Conservation (phyloP, 1,284 basidiomycete genomes). For the Neonothopanus nambi region DNA sequence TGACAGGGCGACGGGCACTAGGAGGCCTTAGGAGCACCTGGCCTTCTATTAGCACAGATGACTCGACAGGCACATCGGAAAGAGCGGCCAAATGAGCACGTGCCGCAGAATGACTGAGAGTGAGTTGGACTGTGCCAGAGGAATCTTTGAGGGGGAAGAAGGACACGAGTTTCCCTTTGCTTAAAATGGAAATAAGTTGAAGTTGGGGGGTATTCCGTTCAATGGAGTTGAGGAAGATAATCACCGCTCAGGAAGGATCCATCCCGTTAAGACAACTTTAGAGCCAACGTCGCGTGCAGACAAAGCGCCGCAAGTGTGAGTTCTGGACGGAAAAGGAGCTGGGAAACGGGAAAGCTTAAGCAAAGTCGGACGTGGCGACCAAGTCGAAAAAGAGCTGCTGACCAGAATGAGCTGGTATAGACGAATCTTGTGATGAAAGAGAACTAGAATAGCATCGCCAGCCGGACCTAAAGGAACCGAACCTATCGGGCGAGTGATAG, state of each 20-base stretch:
- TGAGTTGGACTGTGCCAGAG: conserved; percentile 76
- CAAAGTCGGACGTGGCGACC: conserved; percentile 1
- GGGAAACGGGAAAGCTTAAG: conserved; percentile 19
- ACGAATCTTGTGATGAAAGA: conserved; percentile 23
- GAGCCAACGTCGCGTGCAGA: conserved; percentile 53
- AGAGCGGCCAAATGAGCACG: conserved; percentile 45
- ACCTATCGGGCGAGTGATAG: conserved; percentile 3
- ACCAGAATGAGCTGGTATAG: conserved; percentile 25
- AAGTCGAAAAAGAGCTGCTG: conserved; percentile 18
- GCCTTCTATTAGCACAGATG: conserved; percentile 74
- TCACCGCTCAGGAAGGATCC: conserved; percentile 75
- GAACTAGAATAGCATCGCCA: conserved; percentile 17
- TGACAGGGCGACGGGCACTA: conserved; percentile 56
- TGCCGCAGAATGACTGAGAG: conserved; percentile 48
- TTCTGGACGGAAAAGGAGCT: conserved; percentile 65
- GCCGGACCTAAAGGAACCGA: neutral
- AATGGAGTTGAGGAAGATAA: conserved; percentile 34
- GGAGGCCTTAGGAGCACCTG: conserved; percentile 64
- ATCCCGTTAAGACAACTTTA: conserved; percentile 73
- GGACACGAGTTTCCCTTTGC: conserved; percentile 70
- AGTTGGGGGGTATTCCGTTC: conserved; percentile 23
- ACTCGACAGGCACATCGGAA: conserved; percentile 70
- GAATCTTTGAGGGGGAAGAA: conserved; percentile 83
- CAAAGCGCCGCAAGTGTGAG: conserved; percentile 69
- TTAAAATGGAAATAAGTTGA: conserved; percentile 42